Evolutionary conservation across 345 rosid species (phyloP).

Genomic region (Citropsis articulata): DNA sequence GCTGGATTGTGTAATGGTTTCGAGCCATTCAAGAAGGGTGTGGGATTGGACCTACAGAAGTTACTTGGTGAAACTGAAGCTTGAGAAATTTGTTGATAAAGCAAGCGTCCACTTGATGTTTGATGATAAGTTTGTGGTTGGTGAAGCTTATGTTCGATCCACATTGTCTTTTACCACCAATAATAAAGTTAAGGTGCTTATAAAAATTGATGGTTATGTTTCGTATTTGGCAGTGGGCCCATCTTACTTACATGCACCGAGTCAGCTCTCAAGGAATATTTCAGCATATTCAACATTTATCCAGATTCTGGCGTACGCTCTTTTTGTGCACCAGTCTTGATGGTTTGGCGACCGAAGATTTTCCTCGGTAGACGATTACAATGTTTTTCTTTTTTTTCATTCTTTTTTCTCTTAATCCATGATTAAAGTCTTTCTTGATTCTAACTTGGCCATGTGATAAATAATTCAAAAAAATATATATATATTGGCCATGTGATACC

Average conservation of each 20-base stretch:
- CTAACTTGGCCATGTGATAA: neutral
- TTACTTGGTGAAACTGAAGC: neutral
- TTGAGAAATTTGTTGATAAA: neutral
- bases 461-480: too few species aligned
- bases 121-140: constrained; percentile 25
- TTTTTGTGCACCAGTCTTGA: neutral
- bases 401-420: neutral
- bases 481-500: neutral
- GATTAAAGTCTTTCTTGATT: neutral
- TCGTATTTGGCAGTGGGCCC: neutral
- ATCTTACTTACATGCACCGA: neutral
- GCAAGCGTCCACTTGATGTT: constrained; percentile 3
- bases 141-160: constrained; percentile 23
- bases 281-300: constrained; percentile 7
- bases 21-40: constrained; percentile 9
- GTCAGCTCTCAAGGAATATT: neutral
- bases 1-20: neutral
- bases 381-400: too few species aligned
- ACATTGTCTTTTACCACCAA: constrained; percentile 21
- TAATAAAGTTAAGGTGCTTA: neutral
- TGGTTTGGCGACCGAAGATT: too few species aligned
- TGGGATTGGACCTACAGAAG: neutral
- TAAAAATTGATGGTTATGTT: neutral
- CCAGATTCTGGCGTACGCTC: constrained; percentile 5
- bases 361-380: too few species aligned